Percentiles rank a stretch among this genome's conserved stretches.
Conservation (phyloP, 305 asterid genomes). For the Fraxinus dipetala region DNA sequence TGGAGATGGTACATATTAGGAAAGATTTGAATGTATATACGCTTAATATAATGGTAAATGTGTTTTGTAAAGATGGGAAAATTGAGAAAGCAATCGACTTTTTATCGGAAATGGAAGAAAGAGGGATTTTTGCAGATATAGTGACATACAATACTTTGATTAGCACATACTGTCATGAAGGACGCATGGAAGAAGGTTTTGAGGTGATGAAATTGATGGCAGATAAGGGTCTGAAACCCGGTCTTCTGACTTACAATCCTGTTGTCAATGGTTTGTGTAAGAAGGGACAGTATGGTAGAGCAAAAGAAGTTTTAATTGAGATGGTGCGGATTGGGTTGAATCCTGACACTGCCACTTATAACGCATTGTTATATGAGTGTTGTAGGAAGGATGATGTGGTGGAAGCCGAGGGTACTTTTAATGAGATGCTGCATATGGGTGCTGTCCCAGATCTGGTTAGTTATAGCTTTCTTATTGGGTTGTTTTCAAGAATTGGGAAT, state of each 20-base stretch:
- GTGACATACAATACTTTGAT: conserved; percentile 72
- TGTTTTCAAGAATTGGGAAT: conserved; percentile 54
- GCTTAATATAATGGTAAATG: conserved; percentile 72
- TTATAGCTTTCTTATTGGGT: conserved; percentile 59
- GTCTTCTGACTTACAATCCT: conserved; percentile 56
- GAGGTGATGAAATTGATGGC: conserved; percentile 47
- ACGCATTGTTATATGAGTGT: conserved; percentile 53
- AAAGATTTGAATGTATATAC: conserved; percentile 59
- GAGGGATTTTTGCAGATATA: conserved; percentile 54
- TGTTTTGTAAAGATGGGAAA: conserved; percentile 56
- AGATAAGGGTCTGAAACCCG: conserved; percentile 54
- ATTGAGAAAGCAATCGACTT: conserved; percentile 38
- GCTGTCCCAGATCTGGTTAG: conserved; percentile 56
- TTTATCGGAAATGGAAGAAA: conserved; percentile 49
- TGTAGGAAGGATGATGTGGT: conserved; percentile 42
- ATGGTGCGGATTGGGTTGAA: conserved; percentile 41
- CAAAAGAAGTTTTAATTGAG: conserved; percentile 47
- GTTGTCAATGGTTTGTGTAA: conserved; percentile 61
- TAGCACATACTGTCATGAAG: conserved; percentile 52
- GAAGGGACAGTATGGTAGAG: conserved; percentile 48
- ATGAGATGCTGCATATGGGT: conserved; percentile 42
- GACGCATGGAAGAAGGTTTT: conserved; percentile 40
- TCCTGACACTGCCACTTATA: conserved; percentile 62
- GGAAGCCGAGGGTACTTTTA: conserved; percentile 49
- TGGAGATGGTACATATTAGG: conserved; percentile 38